Conservation (phyloP, 495 filamentous ascomycete species). For the Hypomontagnella monticulosa region DNA sequence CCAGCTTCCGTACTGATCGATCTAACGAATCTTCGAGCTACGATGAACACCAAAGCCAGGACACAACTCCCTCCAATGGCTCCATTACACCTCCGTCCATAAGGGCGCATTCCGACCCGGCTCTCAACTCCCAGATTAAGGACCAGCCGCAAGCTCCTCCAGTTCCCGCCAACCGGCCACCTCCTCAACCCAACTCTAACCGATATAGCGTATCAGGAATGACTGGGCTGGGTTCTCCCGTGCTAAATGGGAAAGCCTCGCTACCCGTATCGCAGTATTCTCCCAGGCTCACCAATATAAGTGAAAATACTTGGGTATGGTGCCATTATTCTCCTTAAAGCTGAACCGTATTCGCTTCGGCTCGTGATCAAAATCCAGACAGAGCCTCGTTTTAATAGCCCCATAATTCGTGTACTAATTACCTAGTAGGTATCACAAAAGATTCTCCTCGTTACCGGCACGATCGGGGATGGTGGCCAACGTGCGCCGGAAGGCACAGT, state of each 20-base stretch:
- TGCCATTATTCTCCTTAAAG: constrained; percentile 12
- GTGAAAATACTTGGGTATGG: constrained; percentile 83
- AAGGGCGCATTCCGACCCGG: constrained; percentile 55
- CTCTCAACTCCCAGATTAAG: constrained; percentile 59
- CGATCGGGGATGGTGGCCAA: constrained; percentile 76
- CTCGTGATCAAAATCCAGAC: too few species aligned
- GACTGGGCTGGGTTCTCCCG: constrained; percentile 64
- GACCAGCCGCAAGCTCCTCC: constrained; percentile 53
- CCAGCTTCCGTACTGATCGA: constrained; percentile 67
- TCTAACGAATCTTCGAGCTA: constrained; percentile 65
- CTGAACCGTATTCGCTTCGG: too few species aligned
- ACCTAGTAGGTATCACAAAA: constrained; percentile 83
- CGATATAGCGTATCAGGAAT: constrained; percentile 63
- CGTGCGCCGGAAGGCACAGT: constrained; percentile 80
- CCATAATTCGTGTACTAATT: constrained; percentile 8
- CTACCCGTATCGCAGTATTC: constrained; percentile 77
- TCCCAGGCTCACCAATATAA: constrained; percentile 77
- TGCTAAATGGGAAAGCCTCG: constrained; percentile 61
- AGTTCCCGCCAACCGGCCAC: constrained; percentile 53
- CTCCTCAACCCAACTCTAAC: constrained; percentile 57
- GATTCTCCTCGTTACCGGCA: constrained; percentile 80
- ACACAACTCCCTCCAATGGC: constrained; percentile 58
- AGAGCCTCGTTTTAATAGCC: too few species aligned
- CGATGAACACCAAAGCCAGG: constrained; percentile 54
- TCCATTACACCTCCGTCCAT: constrained; percentile 58